Conservation (phyloP, 2,329 filamentous ascomycete genomes). For the Xylariaceae sp. region DNA sequence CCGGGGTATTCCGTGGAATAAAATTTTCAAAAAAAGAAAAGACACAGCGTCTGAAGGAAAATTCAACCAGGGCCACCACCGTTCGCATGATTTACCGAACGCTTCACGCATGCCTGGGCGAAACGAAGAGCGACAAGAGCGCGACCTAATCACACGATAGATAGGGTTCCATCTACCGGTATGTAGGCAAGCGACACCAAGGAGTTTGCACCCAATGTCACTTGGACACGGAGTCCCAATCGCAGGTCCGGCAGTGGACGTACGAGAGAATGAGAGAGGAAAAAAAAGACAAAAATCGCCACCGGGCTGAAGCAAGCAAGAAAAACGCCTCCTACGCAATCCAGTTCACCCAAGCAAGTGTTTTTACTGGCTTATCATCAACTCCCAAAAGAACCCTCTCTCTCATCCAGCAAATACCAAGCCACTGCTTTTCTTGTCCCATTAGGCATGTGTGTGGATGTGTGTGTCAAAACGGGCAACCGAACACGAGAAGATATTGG, state of each 20-base stretch:
- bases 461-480: conserved; percentile 8
- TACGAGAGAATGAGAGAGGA: too few species aligned
- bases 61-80: neutral
- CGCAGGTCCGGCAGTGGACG: neutral
- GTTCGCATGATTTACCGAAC: neutral
- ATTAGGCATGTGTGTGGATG: neutral
- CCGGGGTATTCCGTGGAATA: neutral
- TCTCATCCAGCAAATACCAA: neutral
- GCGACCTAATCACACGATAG: conserved; percentile 13
- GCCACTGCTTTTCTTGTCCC: neutral
- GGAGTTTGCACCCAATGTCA: conserved; percentile 11
- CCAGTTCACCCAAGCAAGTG: conserved; percentile 1
- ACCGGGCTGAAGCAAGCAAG: conserved; percentile 4
- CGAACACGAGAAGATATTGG: conserved; percentile 14
- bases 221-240: conserved; percentile 11
- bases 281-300: neutral
- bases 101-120: neutral
- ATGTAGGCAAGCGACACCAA: conserved; percentile 22
- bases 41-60: neutral
- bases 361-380: conserved; percentile 12
- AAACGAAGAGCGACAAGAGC: neutral
- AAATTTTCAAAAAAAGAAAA: neutral
- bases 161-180: conserved; percentile 13
- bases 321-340: conserved; percentile 14
- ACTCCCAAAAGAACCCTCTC: neutral